Conservation (phyloP, 2,329 filamentous ascomycete species). For the Trichoderma koningiopsis region DNA sequence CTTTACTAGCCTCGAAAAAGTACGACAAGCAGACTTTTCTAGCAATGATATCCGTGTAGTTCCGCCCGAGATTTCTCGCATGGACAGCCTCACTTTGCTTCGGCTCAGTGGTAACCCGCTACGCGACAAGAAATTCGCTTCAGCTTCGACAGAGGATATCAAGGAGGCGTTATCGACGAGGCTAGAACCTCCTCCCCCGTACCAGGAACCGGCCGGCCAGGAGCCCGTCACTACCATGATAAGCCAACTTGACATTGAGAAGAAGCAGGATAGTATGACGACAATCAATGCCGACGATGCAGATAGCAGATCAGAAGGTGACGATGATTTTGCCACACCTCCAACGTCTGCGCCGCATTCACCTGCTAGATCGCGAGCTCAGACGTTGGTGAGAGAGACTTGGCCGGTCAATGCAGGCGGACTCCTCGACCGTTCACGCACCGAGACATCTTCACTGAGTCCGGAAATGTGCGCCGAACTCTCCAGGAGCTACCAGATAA, state of each 20-base stretch:
- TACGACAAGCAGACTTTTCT: slow-evolving; percentile 80
- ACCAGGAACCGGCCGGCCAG: slow-evolving; percentile 38
- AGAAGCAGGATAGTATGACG: slow-evolving; percentile 24
- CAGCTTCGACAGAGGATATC: slow-evolving; percentile 77
- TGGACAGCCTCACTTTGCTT: slow-evolving; percentile 76
- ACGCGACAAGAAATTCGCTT: slow-evolving; percentile 81
- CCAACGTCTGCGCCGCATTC: slow-evolving; percentile 57
- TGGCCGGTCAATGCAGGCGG: slow-evolving; percentile 63
- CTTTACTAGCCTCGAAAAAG: slow-evolving; percentile 65
- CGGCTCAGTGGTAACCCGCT: slow-evolving; percentile 87
- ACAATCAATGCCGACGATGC: slow-evolving; percentile 40
- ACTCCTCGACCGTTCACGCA: slow-evolving; percentile 70
- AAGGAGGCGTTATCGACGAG: slow-evolving; percentile 72
- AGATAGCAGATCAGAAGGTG: slow-evolving; percentile 53
- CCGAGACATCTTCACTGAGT: slow-evolving; percentile 62
- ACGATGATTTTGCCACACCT: slow-evolving; percentile 59
- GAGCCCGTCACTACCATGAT: slow-evolving; percentile 30
- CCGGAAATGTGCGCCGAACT: slow-evolving; percentile 59
- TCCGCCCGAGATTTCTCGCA: slow-evolving; percentile 74
- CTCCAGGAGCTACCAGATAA: slow-evolving; percentile 54
- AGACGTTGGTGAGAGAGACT: slow-evolving; percentile 50
- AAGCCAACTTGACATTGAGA: slow-evolving; percentile 37
- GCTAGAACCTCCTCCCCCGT: slow-evolving; percentile 58
- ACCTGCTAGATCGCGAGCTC: slow-evolving; percentile 51
- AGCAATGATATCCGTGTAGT: slow-evolving; percentile 79